Base-by-base conservation (phyloP, 1,139 yeast genomes). In the Taiozyma sp. region DNA sequence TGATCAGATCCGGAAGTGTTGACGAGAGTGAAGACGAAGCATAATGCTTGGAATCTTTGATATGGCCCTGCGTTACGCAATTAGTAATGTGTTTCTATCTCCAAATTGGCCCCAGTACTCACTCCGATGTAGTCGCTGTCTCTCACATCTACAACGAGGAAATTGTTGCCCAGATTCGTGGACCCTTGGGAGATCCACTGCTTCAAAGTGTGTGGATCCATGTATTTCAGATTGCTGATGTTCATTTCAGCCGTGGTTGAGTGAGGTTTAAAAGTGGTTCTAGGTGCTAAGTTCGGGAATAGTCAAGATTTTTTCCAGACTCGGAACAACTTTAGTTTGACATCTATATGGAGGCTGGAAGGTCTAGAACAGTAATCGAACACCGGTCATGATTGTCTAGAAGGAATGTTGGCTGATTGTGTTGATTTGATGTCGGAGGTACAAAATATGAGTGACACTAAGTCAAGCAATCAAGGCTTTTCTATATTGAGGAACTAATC, bases 131-230 rank as follows among this genome's bases (percentile, higher is more conserved):
- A 80, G 69, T 93, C 98, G 9, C 80, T 77, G 54, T 91, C 98
- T 51, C 99, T 76, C 5, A 92, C 98, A 62, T 93, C 99, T 7
- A 93, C 78, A 4, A 93, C 79, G 4, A 83, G 81, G 57, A 87
- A 81, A 5, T 38, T 22, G 41, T n/a, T 67, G 67, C 1, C 79
- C 75, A 40, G 55, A 49, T 1, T 74, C 76, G 4, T 69, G 61
- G 4, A 73, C 68, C 73, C 73, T 1, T 60, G 55, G 13, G 61
- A 57, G 44, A 80, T 63, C 86, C 86, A 81, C 10, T 68, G 56
- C 41, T 74, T 66, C 34, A 81, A 69, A 0, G 73, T 66, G 9
- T 69, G 55, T 1, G 83, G 75, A 43, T 73, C 76, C n/a, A 81
- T 52, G 58, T 73, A 76, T 54, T 70, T 73, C 29, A 49, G 43